These are phyloP conservation scores for Amorphotheca resinae DNA, from an alignment of 495 filamentous ascomycete species.

Conservation along the genomic window DNA sequence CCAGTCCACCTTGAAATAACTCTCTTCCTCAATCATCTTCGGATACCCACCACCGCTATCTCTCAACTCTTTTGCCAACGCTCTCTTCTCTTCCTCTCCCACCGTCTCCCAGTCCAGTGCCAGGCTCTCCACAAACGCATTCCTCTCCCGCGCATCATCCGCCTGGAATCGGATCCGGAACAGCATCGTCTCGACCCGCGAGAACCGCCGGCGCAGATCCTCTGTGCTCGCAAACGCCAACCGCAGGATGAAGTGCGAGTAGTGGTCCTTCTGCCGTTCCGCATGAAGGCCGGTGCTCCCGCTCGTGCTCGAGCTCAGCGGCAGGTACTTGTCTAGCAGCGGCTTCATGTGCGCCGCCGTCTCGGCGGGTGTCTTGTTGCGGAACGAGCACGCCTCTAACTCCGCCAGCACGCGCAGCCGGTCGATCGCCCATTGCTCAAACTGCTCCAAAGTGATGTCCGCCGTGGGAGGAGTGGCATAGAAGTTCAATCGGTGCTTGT, in stretches of 20 bases:
- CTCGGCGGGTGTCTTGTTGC: conserved; percentile 71
- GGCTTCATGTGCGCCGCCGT: conserved; percentile 67
- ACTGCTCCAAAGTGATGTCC: conserved; percentile 93
- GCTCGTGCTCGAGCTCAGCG: conserved; percentile 43
- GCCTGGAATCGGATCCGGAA: conserved; percentile 67
- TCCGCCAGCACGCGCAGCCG: conserved; percentile 84
- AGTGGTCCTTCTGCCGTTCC: conserved; percentile 92
- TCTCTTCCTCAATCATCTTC: conserved; percentile 49
- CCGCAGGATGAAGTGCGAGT: conserved; percentile 92
- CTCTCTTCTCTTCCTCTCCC: conserved; percentile 53
- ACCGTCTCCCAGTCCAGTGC: conserved; percentile 76
- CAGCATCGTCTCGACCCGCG: conserved; percentile 73
- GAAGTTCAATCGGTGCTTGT: conserved; percentile 81
- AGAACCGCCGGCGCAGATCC: conserved; percentile 81
- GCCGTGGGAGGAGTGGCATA: conserved; percentile 80
- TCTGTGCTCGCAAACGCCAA: conserved; percentile 87
- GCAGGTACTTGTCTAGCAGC: conserved; percentile 74
- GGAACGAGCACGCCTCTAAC: conserved; percentile 90
- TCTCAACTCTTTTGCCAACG: conserved; percentile 31
- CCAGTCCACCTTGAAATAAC: conserved; percentile 95
- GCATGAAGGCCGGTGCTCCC: conserved; percentile 31
- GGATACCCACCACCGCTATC: conserved; percentile 30
- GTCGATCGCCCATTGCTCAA: conserved; percentile 99
- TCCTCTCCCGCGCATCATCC: conserved; percentile 56
- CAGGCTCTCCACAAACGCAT: conserved; percentile 64